Evolutionary conservation across 441 rosid genomes (phyloP).

Genomic region (Manihot esculenta): DNA sequence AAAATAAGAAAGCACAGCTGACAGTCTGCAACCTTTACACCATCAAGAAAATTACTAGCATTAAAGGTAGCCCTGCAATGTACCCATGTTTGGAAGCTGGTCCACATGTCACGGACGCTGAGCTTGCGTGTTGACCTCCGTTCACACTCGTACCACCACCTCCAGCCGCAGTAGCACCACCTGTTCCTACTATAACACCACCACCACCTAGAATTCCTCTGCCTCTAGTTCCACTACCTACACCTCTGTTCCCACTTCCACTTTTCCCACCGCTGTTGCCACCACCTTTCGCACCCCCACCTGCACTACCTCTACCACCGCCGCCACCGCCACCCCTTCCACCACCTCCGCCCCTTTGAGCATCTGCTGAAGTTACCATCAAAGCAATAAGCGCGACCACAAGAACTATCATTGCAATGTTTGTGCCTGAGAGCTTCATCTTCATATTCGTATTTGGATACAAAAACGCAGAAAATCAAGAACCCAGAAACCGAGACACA

Average conservation of each 20-base stretch:
- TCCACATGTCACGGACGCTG: not conserved
- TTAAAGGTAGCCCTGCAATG: not conserved
- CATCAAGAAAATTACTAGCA: not conserved
- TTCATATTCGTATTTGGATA: not conserved
- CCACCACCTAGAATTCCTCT: too few species aligned
- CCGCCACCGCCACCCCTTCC: too few species aligned
- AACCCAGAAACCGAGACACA: too few species aligned
- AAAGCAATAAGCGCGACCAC: not conserved
- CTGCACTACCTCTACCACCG: too few species aligned
- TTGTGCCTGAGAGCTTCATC: not conserved
- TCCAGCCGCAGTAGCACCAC: too few species aligned
- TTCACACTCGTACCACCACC: too few species aligned
- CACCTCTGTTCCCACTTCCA: not conserved
- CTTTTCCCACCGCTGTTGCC: not conserved
- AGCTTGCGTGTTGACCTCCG: not conserved
- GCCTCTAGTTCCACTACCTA: not conserved
- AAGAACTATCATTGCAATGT: not conserved
- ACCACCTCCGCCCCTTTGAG: too few species aligned
- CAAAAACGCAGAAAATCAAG: too few species aligned
- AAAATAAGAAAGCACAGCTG: too few species aligned
- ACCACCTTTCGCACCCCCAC: too few species aligned
- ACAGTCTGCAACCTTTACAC: too few species aligned
- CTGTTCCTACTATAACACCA: too few species aligned
- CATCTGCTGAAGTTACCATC: not conserved
- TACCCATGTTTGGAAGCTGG: not conserved